Conservation (phyloP, 139 green algal species). For the Micromonas pusilla region DNA sequence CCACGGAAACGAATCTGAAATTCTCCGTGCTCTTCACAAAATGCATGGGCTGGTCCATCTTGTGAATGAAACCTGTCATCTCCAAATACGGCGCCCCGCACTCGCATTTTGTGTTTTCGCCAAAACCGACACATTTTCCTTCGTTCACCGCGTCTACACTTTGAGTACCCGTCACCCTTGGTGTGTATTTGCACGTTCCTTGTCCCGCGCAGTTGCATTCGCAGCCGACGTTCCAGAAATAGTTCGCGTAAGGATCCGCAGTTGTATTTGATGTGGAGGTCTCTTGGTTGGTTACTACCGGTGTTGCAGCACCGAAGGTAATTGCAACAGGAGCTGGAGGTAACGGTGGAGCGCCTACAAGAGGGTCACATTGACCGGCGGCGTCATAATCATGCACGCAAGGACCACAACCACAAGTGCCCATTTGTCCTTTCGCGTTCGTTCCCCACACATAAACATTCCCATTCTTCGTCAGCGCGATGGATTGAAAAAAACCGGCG, state of each 20-base stretch:
- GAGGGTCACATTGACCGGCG: too few species aligned
- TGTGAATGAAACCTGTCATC: background rate
- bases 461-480: background rate
- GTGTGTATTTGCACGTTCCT: background rate
- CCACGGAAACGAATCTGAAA: background rate
- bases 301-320: too few species aligned
- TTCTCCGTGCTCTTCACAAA: background rate
- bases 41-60: constrained; percentile 8
- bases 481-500: constrained; percentile 6
- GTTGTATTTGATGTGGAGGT: too few species aligned
- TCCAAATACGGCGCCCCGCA: background rate
- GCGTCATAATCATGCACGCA: constrained; percentile 14
- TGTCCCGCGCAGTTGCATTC: background rate
- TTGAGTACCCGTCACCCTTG: background rate
- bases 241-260: too few species aligned
- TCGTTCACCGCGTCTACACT: background rate
- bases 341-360: too few species aligned
- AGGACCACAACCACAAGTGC: constrained; percentile 14
- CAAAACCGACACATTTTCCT: constrained; percentile 5
- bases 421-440: constrained; percentile 23
- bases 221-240: background rate
- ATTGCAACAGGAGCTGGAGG: too few species aligned
- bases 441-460: constrained; percentile 29
- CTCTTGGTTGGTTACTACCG: too few species aligned
- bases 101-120: background rate